Evolutionary conservation across 208 protist genomes (phyloP).

Genomic region (Tritrichomonas foetus): DNA sequence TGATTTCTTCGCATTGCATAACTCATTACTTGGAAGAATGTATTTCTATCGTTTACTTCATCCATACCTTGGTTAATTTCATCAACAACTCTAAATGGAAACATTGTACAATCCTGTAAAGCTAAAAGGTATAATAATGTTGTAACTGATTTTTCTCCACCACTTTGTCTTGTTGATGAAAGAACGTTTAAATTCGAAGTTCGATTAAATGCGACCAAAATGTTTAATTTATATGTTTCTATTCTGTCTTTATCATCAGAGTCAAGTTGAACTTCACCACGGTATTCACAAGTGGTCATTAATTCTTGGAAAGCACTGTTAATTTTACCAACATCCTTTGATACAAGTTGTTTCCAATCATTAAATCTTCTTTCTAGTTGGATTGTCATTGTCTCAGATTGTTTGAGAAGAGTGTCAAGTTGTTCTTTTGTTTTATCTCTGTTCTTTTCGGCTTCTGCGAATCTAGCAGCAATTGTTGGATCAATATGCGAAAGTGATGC

Average conservation of each 20-base stretch:
- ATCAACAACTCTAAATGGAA: constrained; percentile 73
- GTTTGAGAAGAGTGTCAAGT: background rate
- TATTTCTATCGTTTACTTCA: constrained; percentile 60
- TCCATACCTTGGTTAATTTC: constrained; percentile 75
- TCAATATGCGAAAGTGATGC: background rate
- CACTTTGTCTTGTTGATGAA: constrained; percentile 49
- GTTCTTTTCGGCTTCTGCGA: background rate
- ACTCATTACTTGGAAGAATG: constrained; percentile 51
- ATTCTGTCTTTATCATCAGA: background rate
- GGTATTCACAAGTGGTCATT: background rate
- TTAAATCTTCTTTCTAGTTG: background rate
- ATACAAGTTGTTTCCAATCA: background rate
- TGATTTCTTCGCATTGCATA: constrained; percentile 45
- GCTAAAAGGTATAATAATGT: constrained; percentile 73
- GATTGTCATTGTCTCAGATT: background rate
- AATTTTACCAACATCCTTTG: background rate
- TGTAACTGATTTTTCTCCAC: constrained; percentile 63
- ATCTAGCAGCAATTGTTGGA: background rate
- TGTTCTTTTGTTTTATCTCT: background rate
- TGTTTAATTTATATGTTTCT: background rate
- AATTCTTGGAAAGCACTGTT: background rate
- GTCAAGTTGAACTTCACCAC: constrained; percentile 2
- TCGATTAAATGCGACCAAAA: background rate
- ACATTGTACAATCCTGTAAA: constrained; percentile 66
- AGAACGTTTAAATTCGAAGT: background rate